Evolutionary conservation across 2,329 filamentous ascomycete genomes (phyloP), one percentile per base, ranked within the genome.

Genomic region (Coniochaeta sp.): DNA sequence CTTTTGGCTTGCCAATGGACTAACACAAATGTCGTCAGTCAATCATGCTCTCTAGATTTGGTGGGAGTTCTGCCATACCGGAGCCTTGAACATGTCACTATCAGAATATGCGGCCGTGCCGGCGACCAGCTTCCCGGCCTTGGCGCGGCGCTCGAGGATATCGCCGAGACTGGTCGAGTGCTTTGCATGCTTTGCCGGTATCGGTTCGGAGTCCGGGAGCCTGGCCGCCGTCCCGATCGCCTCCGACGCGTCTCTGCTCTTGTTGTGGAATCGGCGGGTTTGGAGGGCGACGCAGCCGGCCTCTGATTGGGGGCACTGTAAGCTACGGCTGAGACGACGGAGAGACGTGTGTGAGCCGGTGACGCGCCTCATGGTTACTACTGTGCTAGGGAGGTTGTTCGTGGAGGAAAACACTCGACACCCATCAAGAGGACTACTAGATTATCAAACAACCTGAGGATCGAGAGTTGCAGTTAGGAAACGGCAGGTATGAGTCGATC

Each of bases 31-130:
- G 24, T 64, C 30, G 65, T 62, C 34, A 63, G 57, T 22, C 50
- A 38, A 52, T 14, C 63, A 64, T 34, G 60, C 57, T 57, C 36
- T 22, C 55, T 12, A 10, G 5, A 16, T 16, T 28, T 52, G 55
- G 38, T 55, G 44, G 57, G 62, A 58, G 44, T 16, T 30, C 10
- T 22, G 70, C n/a, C 83, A 67, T 73, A 90, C 87, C 59, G 85
- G 81, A 58, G 86, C 86, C 75, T 95, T 95, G 75, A 96, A 97
- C 79, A 89, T 86, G 67, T 93, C 89, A 72, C 90, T 90, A 73
- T 88, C 87, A 2, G 89, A 88, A 57, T 83, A 81, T 10, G 91
- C 90, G 34, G 93, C 93, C 55, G 91, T 83, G 40, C 89, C 89
- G 19, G 87, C 90, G 63, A 89, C 80, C 42, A 95, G 79, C 68